Conservation (phyloP, 805 yeast genomes). For the Isabelozyma heimii region DNA sequence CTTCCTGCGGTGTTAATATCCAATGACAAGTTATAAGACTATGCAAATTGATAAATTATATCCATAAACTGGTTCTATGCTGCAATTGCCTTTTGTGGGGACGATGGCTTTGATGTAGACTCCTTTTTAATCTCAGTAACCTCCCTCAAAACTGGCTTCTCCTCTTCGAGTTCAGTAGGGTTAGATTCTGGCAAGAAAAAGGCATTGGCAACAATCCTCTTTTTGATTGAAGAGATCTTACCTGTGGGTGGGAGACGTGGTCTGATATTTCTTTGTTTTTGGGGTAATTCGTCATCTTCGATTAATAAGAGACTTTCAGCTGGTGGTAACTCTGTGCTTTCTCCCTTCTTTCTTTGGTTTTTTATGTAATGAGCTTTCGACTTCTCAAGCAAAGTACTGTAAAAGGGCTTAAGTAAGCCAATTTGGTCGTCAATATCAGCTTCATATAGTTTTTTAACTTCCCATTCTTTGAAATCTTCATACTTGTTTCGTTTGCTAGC, state of each 20-base stretch:
- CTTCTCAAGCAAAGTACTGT: conserved; percentile 37
- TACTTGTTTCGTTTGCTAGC: conserved; percentile 53
- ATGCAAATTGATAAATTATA: neutral
- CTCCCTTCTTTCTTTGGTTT: conserved; percentile 40
- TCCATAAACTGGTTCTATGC: neutral
- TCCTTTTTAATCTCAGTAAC: neutral
- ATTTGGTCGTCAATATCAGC: conserved; percentile 52
- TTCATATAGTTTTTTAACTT: conserved; percentile 51
- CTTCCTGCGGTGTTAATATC: too few relatives aligned
- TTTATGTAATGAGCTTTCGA: conserved; percentile 40
- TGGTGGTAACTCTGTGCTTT: conserved; percentile 40
- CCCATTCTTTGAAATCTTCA: conserved; percentile 61
- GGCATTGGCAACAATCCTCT: conserved; percentile 52
- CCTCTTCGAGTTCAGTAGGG: neutral
- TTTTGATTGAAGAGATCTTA: conserved; percentile 69
- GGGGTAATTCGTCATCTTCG: conserved; percentile 85
- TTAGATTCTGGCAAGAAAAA: conserved; percentile 46
- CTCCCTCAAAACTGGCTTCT: neutral
- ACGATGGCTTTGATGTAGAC: neutral
- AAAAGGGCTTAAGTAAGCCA: conserved; percentile 58
- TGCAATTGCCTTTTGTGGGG: neutral
- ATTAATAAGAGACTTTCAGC: conserved; percentile 35
- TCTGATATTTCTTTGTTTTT: conserved; percentile 68
- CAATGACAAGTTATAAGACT: too few relatives aligned
- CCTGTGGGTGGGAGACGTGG: conserved; percentile 92